Base-by-base conservation (phyloP, 1,284 basidiomycete species). In the Ganoderma lingzhi region DNA sequence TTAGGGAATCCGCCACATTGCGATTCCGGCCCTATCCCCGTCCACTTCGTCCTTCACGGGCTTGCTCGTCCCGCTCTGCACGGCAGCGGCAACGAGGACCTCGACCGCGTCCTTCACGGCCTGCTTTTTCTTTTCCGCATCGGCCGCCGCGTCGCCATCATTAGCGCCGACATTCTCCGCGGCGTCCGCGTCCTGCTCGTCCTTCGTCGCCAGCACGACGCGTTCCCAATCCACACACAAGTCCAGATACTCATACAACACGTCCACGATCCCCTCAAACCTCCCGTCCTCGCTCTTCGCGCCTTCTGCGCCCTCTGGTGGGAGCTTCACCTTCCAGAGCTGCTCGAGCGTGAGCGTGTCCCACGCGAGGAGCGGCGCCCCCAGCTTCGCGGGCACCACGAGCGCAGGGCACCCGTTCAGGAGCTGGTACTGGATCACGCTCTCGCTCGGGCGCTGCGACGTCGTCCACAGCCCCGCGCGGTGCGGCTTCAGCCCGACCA, bases 181-280 rank as follows among this genome's bases (percentile, higher is more conserved):
- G 61, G 71, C 74, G 28, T 59, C 73, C 30, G 65, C 70, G 32
- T 42, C 71, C 42, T 74, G 72, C 37, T 73, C 68, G 35, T 48
- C 59, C 9, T 19, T 59, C 3, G 66, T 69, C 28, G 78, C 78
- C 23, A 85, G 68, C 45, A 78, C 76, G 3, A 88, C 79, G 69
- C 89, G 78, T 9, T 83, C 83, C 88, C 89, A 91, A 72, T 91
- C 89, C 39, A 89, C 79, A 76, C 88, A 90, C 69, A 91, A 76
- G 62, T 87, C 87, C 68, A 90, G 63, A 73, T 85, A 91, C 76
- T 90, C 90, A 71, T 81, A 86, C 45, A 91, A 72, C 15, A 87
- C 85, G 67, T 81, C 80, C 12, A 89, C 84, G 15, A 89, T 80
- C 6, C 88, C 88, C 68, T 85, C 83, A 71, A 87, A 89, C 68